Base-by-base conservation (phyloP, 2,329 filamentous ascomycete genomes). In the Sclerotinia spermophila region DNA sequence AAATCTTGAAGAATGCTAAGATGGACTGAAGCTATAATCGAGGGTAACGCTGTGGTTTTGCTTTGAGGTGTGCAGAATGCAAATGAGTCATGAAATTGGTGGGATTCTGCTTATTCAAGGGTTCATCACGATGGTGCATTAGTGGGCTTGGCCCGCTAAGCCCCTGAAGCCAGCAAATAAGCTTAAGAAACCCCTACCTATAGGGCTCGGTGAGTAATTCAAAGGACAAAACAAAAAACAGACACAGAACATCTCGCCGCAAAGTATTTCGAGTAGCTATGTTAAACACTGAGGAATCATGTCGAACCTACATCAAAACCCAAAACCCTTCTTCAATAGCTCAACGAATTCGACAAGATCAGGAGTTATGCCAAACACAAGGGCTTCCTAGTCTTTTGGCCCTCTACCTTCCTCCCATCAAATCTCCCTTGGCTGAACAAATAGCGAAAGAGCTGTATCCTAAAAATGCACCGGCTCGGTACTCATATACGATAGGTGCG, bases 321-420 rank as follows among this genome's bases (percentile, higher is more conserved):
- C 65, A 73, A 40, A 44, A n/a, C 33, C 44, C 72, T 5, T 65
- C 45, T 33, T 65, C 56, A 17, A 74, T 74, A 53, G 73, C 72
- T 27, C 59, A 44, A 33, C 73, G 72, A 68, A 61, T 74, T 40
- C 67, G 70, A 15, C 55, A 45, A 44, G 73, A 72, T 45, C 72
- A 74, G 53, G 65, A 69, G 24, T 27, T 55, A 38, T 74, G 73
- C 48, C 64, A 60, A 53, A 35, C 45, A 33, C 70, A 67, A 13
- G 69, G 59, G 64, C 58, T 74, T 35, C 73, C 73, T 21, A 73
- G 70, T 65, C 27, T 69, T 13, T 64, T 74, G 17, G 68, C 64
- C 24, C 38, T 68, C 15, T 73, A 73, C 64, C 70, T 74, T 67
- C 73, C 70, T 10, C 42, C 62, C 3, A 19, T 40, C 7, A 68